A percentile compares a stretch with the other conserved stretches of the same genome.
phyloP scores from a whole-genome alignment of 257 asterid species.

The Ligustrum vulgare region DNA sequence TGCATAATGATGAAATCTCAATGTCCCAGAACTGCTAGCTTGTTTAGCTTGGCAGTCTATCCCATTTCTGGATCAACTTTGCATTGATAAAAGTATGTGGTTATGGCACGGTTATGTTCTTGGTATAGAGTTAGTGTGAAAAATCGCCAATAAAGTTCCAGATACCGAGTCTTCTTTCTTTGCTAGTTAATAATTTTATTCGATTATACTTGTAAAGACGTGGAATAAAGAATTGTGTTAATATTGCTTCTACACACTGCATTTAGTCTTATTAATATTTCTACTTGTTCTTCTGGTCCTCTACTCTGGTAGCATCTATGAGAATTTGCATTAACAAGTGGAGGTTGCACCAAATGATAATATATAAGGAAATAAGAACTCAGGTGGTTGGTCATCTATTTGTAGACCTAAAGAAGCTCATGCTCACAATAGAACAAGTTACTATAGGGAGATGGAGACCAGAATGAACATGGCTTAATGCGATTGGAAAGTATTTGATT shows the following conservation, averaged over 20 bases:
- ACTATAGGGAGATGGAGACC: neutral
- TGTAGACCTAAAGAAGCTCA: neutral
- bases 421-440: neutral
- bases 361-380: neutral
- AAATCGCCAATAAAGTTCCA: constrained; percentile 7
- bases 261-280: constrained; percentile 1
- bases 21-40: too few species aligned
- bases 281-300: neutral
- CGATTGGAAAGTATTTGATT: neutral
- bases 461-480: neutral
- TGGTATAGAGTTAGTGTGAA: neutral
- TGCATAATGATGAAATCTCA: neutral
- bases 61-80: too few species aligned
- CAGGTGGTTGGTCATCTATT: neutral
- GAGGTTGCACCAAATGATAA: neutral
- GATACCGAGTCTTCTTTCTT: neutral
- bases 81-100: too few species aligned
- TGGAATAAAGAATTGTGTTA: neutral
- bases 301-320: too few species aligned
- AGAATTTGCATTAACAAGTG: neutral
- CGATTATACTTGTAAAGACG: neutral
- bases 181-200: constrained; percentile 9
- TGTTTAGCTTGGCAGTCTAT: too few species aligned
- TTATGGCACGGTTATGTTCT: constrained; percentile 19
- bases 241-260: neutral